Evolutionary conservation across 2,329 filamentous ascomycete genomes (phyloP).

Genomic region (Thelonectria blattea): DNA sequence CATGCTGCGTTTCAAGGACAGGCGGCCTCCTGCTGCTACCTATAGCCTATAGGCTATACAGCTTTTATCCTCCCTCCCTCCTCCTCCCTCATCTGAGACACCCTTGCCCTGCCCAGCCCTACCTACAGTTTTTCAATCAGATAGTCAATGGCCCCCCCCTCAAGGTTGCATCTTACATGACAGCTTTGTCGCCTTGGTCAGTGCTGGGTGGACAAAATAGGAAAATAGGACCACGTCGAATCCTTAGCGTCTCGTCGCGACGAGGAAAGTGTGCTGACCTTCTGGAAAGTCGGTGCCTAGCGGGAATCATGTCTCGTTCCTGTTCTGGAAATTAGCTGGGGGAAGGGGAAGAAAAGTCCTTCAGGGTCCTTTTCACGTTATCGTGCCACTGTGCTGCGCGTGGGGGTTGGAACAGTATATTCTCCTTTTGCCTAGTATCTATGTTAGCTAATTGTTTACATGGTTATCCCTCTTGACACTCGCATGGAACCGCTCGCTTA

Average conservation of each 20-base stretch:
- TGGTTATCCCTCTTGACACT: neutral
- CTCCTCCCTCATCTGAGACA: neutral
- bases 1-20: neutral
- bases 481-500: neutral
- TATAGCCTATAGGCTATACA: neutral
- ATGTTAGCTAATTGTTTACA: neutral
- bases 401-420: slow-evolving; percentile 1
- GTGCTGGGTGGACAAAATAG: no score
- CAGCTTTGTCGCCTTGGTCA: neutral
- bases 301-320: neutral
- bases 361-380: neutral
- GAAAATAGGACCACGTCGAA: neutral
- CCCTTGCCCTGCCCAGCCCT: neutral
- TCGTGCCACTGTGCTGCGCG: neutral
- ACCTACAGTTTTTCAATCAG: neutral
- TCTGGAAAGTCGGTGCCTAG: neutral
- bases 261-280: neutral
- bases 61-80: no score
- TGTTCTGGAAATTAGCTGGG: neutral
- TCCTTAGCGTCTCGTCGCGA: neutral
- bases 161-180: neutral
- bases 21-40: neutral
- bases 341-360: no score
- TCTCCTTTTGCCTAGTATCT: neutral
- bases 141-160: neutral